phyloP scores from a whole-genome alignment of 768 basidiomycete species.

The Kockovaella imperatae region DNA sequence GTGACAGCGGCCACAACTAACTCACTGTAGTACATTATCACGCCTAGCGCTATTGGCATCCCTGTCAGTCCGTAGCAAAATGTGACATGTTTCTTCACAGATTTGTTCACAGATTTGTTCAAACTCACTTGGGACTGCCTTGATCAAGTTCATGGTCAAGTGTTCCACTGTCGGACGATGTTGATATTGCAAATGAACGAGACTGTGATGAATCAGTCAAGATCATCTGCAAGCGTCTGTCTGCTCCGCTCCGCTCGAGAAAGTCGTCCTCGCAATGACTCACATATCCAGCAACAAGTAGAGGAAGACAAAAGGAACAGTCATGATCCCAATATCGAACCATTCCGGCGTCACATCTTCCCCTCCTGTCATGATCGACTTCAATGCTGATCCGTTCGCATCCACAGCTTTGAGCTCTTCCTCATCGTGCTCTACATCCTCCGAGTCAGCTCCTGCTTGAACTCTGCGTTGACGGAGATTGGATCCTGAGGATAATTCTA shows the following conservation, averaged over 20 bases:
- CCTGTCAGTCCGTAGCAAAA: background rate
- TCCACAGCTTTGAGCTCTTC: too few species aligned
- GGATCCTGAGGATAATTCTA: too few species aligned
- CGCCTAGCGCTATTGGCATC: constrained; percentile 25
- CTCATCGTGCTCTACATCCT: too few species aligned
- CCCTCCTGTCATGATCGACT: too few species aligned
- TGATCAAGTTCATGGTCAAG: constrained; percentile 20
- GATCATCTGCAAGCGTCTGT: background rate
- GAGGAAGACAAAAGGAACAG: constrained; percentile 39
- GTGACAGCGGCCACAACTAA: background rate
- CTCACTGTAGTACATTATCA: constrained; percentile 38
- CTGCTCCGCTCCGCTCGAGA: background rate
- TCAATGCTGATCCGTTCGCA: too few species aligned
- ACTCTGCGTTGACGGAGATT: too few species aligned
- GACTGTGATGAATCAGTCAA: constrained; percentile 15
- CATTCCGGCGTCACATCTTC: too few species aligned
- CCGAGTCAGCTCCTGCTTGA: too few species aligned
- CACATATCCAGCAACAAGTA: constrained; percentile 41
- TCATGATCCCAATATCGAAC: constrained; percentile 33
- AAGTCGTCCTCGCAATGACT: constrained; percentile 4
- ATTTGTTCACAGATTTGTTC: background rate
- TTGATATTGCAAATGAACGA: constrained; percentile 38
- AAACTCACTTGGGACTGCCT: constrained; percentile 41
- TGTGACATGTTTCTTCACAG: too few species aligned
- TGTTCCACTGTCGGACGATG: constrained; percentile 22